These are phyloP conservation scores for Deinandra increscens DNA, from an alignment of 129 eudicot genomes.

Conservation along the genomic window DNA sequence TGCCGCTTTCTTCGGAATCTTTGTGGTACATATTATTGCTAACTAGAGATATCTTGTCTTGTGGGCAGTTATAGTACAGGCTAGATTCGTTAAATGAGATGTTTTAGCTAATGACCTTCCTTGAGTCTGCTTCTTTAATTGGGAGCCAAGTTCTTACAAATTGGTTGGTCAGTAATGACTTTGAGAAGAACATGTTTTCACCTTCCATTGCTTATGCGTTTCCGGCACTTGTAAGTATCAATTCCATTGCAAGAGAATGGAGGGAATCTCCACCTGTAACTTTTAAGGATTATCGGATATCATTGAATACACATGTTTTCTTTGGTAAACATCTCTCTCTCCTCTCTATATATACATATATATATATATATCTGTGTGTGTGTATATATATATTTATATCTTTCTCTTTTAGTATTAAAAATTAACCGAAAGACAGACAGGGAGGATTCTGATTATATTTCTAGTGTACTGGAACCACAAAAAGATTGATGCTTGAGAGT, in stretches of 20 bases:
- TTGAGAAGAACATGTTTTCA: conserved; percentile 42
- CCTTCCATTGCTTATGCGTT: conserved; percentile 51
- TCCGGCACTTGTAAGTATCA: conserved; percentile 49
- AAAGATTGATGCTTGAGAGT: conserved; percentile 6
- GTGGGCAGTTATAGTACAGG: conserved; percentile 78
- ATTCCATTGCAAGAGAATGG: conserved; percentile 47
- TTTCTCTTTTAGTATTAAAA: no score
- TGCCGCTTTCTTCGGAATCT: not conserved
- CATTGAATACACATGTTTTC: conserved; percentile 43
- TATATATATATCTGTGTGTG: not conserved
- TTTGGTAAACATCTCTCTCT: conserved; percentile 44
- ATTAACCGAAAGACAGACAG: no score
- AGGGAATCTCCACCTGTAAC: conserved; percentile 49
- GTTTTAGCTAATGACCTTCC: conserved; percentile 87
- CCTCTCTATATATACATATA: no score
- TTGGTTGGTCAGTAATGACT: conserved; percentile 47
- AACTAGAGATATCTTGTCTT: conserved; percentile 9
- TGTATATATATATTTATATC: not conserved
- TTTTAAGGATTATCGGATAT: conserved; percentile 52
- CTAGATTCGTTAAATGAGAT: conserved; percentile 82
- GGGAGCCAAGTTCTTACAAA: conserved; percentile 81
- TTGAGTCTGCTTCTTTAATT: conserved; percentile 69
- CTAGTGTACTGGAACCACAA: not conserved
- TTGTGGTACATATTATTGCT: not conserved
- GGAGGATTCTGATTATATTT: no score